phyloP scores from a whole-genome alignment of 164 flowering plant species.

The Sedum album region DNA sequence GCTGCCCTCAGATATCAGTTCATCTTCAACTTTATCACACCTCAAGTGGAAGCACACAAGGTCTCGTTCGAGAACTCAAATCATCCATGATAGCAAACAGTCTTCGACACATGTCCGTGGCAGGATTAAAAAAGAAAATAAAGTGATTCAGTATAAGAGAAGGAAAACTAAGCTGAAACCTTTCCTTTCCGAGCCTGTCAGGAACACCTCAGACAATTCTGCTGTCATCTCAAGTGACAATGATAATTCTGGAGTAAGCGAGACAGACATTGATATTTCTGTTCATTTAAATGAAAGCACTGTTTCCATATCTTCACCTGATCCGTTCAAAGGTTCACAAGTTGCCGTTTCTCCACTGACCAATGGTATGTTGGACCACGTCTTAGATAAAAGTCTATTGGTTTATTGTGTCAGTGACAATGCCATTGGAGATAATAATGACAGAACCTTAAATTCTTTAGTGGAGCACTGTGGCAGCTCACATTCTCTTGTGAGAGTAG shows the following conservation, averaged over 20 bases:
- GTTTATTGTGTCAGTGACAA: not conserved
- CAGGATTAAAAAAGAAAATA: slow-evolving; percentile 18
- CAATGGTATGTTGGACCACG: not conserved
- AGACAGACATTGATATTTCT: slow-evolving; percentile 6
- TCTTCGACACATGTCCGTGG: slow-evolving; percentile 15
- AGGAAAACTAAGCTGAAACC: slow-evolving; percentile 25
- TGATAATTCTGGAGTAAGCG: slow-evolving; percentile 10
- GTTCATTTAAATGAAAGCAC: not conserved
- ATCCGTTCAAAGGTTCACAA: slow-evolving; percentile 11
- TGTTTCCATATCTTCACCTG: not conserved
- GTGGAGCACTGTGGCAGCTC: not conserved
- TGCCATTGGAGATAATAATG: not conserved
- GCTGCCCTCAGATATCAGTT: slow-evolving; percentile 30
- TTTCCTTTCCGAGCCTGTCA: slow-evolving; percentile 14
- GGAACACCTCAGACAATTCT: slow-evolving; percentile 10
- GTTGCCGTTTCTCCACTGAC: slow-evolving; percentile 13
- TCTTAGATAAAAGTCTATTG: not conserved
- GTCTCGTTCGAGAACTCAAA: slow-evolving; percentile 46
- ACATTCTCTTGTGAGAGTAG: not conserved
- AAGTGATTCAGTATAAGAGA: slow-evolving; percentile 48
- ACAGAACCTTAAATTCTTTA: not conserved
- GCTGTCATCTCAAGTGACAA: slow-evolving; percentile 10
- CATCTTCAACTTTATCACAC: slow-evolving; percentile 20
- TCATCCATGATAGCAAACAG: slow-evolving; percentile 16
- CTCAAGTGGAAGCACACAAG: slow-evolving; percentile 61